Evolutionary conservation across 805 yeast genomes (phyloP).

Genomic region (Candida boleticola): DNA sequence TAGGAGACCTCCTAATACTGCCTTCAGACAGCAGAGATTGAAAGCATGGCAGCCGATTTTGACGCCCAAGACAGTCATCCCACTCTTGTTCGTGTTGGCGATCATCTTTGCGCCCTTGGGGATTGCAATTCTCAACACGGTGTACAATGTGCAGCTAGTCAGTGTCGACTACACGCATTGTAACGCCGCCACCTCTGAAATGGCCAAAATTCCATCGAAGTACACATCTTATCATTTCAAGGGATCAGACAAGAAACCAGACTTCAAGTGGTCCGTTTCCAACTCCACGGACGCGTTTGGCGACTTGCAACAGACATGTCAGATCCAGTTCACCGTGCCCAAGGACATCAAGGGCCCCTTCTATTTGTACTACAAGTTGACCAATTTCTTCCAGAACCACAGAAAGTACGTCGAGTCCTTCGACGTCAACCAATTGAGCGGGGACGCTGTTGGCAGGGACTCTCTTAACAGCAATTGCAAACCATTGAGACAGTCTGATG

Average conservation of each 20-base stretch:
- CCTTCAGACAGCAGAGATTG: constrained; percentile 72
- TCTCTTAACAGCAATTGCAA: constrained; percentile 44
- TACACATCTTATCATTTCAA: constrained; percentile 60
- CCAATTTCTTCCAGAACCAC: constrained; percentile 93
- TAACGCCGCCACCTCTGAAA: constrained; percentile 38
- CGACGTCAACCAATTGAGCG: constrained; percentile 78
- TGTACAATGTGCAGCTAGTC: constrained; percentile 74
- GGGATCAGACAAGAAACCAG: constrained; percentile 32
- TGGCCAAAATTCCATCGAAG: constrained; percentile 54
- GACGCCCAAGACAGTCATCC: constrained; percentile 88
- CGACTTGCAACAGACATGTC: constrained; percentile 46
- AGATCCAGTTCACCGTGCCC: constrained; percentile 71
- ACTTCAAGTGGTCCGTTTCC: constrained; percentile 64
- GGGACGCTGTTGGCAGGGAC: constrained; percentile 57
- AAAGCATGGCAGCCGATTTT: constrained; percentile 84
- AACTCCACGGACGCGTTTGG: constrained; percentile 3
- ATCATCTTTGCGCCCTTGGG: constrained; percentile 89
- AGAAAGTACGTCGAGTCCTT: constrained; percentile 86
- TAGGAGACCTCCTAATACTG: constrained; percentile 57
- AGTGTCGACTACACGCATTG: constrained; percentile 77
- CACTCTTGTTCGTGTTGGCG: constrained; percentile 71
- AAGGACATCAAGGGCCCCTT: constrained; percentile 66
- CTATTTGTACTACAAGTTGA: constrained; percentile 77
- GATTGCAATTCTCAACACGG: constrained; percentile 74
- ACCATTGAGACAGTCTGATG: constrained; percentile 39